Evolutionary conservation across 805 yeast species (phyloP).

Genomic region (Soucietia sequanensis): DNA sequence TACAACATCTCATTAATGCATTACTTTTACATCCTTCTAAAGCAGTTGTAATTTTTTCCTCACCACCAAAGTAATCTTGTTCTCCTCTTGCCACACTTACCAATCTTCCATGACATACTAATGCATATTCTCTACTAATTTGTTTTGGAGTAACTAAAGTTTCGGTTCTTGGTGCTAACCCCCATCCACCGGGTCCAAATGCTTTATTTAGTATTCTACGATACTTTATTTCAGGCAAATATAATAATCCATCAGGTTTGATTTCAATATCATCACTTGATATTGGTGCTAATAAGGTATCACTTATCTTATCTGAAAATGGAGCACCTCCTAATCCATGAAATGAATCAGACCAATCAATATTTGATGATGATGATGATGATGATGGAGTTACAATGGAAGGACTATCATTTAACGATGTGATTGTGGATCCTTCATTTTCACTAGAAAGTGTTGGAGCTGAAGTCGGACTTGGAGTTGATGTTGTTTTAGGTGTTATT

Average conservation of each 20-base stretch:
- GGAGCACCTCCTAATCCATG: conserved; percentile 83
- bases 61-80: conserved; percentile 81
- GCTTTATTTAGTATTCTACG: conserved; percentile 85
- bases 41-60: conserved; percentile 88
- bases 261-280: conserved; percentile 78
- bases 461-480: neutral
- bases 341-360: conserved; percentile 85
- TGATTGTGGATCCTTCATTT: conserved; percentile 1
- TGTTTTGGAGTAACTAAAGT: conserved; percentile 70
- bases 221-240: conserved; percentile 93
- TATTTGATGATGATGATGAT: conserved; percentile 12
- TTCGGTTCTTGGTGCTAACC: conserved; percentile 89
- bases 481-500: conserved; percentile 2
- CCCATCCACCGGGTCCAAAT: conserved; percentile 99
- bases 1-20: conserved; percentile 97
- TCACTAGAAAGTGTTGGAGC: neutral
- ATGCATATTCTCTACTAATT: conserved; percentile 87
- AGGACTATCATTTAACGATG: conserved; percentile 23
- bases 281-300: conserved; percentile 61
- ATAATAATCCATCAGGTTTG: conserved; percentile 91
- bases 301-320: conserved; percentile 59
- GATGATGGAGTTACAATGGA: conserved; percentile 6
- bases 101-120: conserved; percentile 82
- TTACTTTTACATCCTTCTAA: conserved; percentile 96
- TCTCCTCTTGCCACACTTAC: conserved; percentile 95